A percentile compares a stretch with the other conserved stretches of the same genome.
phyloP scores from a whole-genome alignment of 371 early-diverging fungal species.

The Mucor plumbeus region DNA sequence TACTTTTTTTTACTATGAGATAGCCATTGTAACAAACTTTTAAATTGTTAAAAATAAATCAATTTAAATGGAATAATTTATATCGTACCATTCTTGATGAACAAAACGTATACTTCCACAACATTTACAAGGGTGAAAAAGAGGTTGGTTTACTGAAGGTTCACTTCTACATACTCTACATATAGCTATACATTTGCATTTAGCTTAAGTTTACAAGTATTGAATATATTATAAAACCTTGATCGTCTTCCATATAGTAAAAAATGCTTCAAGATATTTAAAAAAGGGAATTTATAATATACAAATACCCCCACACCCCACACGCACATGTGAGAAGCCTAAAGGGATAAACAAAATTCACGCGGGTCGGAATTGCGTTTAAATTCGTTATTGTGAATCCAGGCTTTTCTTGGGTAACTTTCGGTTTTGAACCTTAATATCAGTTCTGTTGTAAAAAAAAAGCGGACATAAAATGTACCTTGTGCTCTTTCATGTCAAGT shows the following conservation, averaged over 20 bases:
- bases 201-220: too few relatives aligned
- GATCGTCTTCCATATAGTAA: conserved; percentile 16
- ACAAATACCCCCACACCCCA: neutral
- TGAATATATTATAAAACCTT: neutral
- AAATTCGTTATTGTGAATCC: conserved; percentile 1
- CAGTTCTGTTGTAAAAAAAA: neutral
- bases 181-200: conserved; percentile 38
- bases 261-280: neutral
- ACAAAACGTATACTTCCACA: conserved; percentile 77
- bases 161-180: conserved; percentile 79
- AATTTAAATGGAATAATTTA: neutral
- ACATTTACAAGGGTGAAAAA: conserved; percentile 80
- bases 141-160: conserved; percentile 62
- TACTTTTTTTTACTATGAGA: conserved; percentile 81
- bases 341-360: neutral
- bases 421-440: neutral
- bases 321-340: neutral
- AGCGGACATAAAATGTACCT: neutral
- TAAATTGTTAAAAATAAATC: neutral
- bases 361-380: conserved; percentile 4
- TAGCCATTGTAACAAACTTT: conserved; percentile 85
- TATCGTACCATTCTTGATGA: conserved; percentile 67
- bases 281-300: neutral
- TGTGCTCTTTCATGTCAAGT: neutral
- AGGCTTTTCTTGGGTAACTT: conserved; percentile 3